A percentile compares a stretch with the other conserved stretches of the same genome.
phyloP scores from a whole-genome alignment of 768 basidiomycete genomes.

The Rhodosporidiobolus odoratus region DNA sequence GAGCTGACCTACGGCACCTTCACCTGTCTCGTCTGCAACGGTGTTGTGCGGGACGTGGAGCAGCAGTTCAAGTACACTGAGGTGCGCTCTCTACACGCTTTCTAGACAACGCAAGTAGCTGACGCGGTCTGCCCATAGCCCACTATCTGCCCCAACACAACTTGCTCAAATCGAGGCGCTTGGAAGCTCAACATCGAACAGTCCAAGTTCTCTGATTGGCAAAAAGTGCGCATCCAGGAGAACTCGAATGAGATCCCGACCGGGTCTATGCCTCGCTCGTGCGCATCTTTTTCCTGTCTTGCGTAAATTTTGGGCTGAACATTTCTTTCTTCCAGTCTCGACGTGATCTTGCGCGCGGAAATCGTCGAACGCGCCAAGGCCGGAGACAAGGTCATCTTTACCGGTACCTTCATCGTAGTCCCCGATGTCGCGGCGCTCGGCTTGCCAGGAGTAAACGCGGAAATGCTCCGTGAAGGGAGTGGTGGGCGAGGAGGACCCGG shows the following conservation, averaged over 20 bases:
- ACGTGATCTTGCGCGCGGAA: conserved; percentile 90
- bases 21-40: conserved; percentile 80
- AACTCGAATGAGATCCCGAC: conserved; percentile 98
- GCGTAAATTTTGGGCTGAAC: neutral
- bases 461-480: conserved; percentile 79
- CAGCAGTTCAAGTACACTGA: conserved; percentile 99
- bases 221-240: conserved; percentile 97
- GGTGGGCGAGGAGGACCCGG: conserved; percentile 58
- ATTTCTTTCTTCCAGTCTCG: conserved; percentile 56
- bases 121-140: conserved; percentile 60
- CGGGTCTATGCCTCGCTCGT: conserved; percentile 86
- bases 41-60: conserved; percentile 83
- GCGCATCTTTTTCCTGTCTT: conserved; percentile 26
- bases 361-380: conserved; percentile 98
- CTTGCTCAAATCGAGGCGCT: conserved; percentile 78
- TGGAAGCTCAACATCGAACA: conserved; percentile 96
- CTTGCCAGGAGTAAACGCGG: conserved; percentile 86
- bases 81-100: conserved; percentile 49
- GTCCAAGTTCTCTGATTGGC: conserved; percentile 98
- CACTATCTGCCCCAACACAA: conserved; percentile 84
- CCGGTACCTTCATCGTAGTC: conserved; percentile 95
- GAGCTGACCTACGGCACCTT: conserved; percentile 91
- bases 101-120: neutral
- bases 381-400: conserved; percentile 97
- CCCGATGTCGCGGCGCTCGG: conserved; percentile 96